phyloP scores from a whole-genome alignment of 164 flowering plant genomes.

The Cinnamomum micranthum region DNA sequence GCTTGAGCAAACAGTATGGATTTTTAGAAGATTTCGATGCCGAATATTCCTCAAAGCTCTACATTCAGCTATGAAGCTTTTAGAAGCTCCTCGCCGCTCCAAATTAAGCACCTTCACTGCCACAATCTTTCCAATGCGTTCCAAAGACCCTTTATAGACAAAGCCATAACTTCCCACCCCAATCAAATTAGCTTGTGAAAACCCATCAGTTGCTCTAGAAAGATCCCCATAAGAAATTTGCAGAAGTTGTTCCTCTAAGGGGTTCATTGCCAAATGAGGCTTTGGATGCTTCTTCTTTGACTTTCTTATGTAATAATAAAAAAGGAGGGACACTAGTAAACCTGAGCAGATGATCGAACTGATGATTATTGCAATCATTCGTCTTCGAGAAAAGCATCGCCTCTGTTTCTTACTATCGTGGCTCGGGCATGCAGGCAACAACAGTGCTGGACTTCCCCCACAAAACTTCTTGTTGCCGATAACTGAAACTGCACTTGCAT shows the following conservation, averaged over 20 bases:
- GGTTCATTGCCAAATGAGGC: too few relatives aligned
- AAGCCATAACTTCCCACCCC: conserved; percentile 35
- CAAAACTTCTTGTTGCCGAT: conserved; percentile 19
- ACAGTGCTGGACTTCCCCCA: conserved; percentile 12
- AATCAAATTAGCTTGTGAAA: conserved; percentile 23
- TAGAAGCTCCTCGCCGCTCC: conserved; percentile 21
- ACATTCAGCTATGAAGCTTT: conserved; percentile 31
- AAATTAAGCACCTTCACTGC: conserved; percentile 39
- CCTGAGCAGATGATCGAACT: background rate
- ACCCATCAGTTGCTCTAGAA: conserved; percentile 20
- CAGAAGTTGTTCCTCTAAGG: background rate
- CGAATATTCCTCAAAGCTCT: conserved; percentile 20
- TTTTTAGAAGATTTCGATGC: conserved; percentile 37
- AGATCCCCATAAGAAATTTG: conserved; percentile 20
- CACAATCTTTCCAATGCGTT: conserved; percentile 8
- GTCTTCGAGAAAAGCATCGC: background rate
- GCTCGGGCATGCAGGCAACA: conserved; percentile 18
- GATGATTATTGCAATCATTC: background rate
- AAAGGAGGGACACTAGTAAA: background rate
- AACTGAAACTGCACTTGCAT: background rate
- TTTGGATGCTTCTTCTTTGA: too few relatives aligned
- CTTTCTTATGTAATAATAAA: too few relatives aligned
- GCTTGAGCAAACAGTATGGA: conserved; percentile 24
- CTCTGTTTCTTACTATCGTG: background rate
- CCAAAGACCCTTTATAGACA: conserved; percentile 26